A percentile compares a stretch with the other conserved stretches of the same genome.
Evolutionary conservation across 768 basidiomycete genomes (phyloP).

Genomic region (Phlegmacium glaucopus): DNA sequence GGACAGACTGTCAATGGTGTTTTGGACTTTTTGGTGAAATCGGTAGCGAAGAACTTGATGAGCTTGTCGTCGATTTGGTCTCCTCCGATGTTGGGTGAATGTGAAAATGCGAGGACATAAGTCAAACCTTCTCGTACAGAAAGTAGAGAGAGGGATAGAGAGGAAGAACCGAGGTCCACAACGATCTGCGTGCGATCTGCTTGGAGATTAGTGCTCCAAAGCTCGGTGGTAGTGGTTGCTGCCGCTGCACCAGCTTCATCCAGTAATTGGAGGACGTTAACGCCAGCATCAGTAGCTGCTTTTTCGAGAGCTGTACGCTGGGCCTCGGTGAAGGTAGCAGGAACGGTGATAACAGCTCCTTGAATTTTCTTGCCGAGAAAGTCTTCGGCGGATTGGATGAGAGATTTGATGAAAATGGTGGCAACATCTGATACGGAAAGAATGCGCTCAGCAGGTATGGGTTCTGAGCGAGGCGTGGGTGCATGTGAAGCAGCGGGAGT

Average conservation of each 20-base stretch:
- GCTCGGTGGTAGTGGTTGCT: conserved; percentile 47
- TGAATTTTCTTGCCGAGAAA: conserved; percentile 80
- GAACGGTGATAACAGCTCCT: conserved; percentile 83
- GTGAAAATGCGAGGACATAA: conserved; percentile 54
- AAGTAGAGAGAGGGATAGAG: conserved; percentile 65
- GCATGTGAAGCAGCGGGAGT: conserved; percentile 66
- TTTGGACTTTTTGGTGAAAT: conserved; percentile 97
- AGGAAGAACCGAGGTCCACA: conserved; percentile 79
- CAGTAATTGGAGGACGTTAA: conserved; percentile 81
- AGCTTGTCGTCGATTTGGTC: conserved; percentile 78
- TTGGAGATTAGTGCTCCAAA: conserved; percentile 36
- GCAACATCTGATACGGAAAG: conserved; percentile 83
- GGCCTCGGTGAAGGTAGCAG: conserved; percentile 65
- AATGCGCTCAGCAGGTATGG: conserved; percentile 60
- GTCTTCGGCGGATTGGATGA: conserved; percentile 84
- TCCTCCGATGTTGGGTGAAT: conserved; percentile 52
- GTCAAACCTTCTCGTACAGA: conserved; percentile 75
- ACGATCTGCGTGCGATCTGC: conserved; percentile 75
- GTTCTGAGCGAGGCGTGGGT: conserved; percentile 72
- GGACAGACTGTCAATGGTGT: conserved; percentile 64
- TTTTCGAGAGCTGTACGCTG: conserved; percentile 70
- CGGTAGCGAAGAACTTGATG: conserved; percentile 89
- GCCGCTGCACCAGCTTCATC: conserved; percentile 84
- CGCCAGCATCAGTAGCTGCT: conserved; percentile 77
- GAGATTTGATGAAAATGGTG: conserved; percentile 79